Conservation (phyloP, 257 asterid species). For the Primulina huaijiensis region DNA sequence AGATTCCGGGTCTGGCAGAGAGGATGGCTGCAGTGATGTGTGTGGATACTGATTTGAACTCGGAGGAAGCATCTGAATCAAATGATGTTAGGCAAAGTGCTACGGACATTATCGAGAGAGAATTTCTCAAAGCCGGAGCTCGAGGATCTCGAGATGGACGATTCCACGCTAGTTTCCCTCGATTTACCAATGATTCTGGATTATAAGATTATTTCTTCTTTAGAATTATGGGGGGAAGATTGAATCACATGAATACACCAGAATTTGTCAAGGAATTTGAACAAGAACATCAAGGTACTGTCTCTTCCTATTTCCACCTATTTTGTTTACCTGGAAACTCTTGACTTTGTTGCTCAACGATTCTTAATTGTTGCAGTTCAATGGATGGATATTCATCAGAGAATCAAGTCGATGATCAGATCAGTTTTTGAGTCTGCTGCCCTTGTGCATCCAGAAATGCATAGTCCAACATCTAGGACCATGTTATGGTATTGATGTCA, state of each 20-base stretch:
- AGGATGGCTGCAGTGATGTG: slow-evolving; percentile 96
- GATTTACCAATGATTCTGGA: slow-evolving; percentile 43
- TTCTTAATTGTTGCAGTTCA: slow-evolving; percentile 50
- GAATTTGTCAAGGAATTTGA: slow-evolving; percentile 83
- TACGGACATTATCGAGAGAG: slow-evolving; percentile 58
- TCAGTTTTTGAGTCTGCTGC: slow-evolving; percentile 87
- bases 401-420: slow-evolving; percentile 72
- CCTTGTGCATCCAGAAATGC: slow-evolving; percentile 86
- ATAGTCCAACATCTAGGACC: slow-evolving; percentile 79
- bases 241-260: slow-evolving; percentile 73
- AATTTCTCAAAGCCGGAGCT: slow-evolving; percentile 62
- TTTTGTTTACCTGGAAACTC: slow-evolving; percentile 19
- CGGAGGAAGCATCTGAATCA: slow-evolving; percentile 41
- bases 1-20: slow-evolving; percentile 83
- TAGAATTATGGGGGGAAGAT: slow-evolving; percentile 88
- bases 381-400: slow-evolving; percentile 84
- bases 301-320: slow-evolving; percentile 20
- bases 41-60: slow-evolving; percentile 62
- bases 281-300: slow-evolving; percentile 75
- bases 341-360: not conserved
- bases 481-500: slow-evolving; percentile 96
- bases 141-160: slow-evolving; percentile 80
- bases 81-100: slow-evolving; percentile 42
- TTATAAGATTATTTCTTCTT: slow-evolving; percentile 10
- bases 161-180: slow-evolving; percentile 57